Base-by-base conservation (phyloP, 441 rosid genomes). In the Gossypium schwendimanii region DNA sequence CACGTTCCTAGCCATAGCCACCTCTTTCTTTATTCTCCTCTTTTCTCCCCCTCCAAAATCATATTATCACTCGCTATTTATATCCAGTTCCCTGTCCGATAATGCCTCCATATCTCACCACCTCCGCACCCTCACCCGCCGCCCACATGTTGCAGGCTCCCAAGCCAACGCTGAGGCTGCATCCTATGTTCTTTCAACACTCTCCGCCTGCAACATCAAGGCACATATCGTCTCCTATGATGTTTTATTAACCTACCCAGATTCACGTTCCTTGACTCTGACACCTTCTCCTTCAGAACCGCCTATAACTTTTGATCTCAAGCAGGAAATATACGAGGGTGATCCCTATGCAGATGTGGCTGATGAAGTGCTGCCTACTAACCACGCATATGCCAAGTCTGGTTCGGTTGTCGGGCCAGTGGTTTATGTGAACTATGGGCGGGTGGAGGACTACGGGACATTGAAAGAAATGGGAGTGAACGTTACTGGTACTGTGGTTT, bases 311-410 rank as follows among this genome's bases (percentile, higher is more conserved):
- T 91, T 91, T 36, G 21, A 77, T 23, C 84, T 90, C 18, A 59
- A 44, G 4, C 93, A 93, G 77, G 84, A 90, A 69, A 74, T 80
- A 23, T 77, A 86, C 28, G 87, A 87, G 4, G 88, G 84, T 0
- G 89, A 87, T 52, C 91, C 91, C 0, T 86, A 83, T 45, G 87
- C 83, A 0, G 86, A 85, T 28, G 89, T 84, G 41, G 89, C 90
- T 7, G 12, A 54, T 10, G 80, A 87, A 73, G 88, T 89, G 24
- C 58, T 83, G 12, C 89, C 92, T 0, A 85, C 88, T 20, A 90
- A 87, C 76, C 96, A 90, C 58, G 98, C 81, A 1, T 91, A 91
- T 41, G 96, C 94, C 0, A 91, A 88, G 87, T 91, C 97, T 0
- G 97, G 94, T 2, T 83, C 79, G 0, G 90, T 79, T 1, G 60